A percentile compares a stretch with the other conserved stretches of the same genome.
phyloP scores from a whole-genome alignment of 139 green algal species.

The Chlamydomonas sp. region DNA sequence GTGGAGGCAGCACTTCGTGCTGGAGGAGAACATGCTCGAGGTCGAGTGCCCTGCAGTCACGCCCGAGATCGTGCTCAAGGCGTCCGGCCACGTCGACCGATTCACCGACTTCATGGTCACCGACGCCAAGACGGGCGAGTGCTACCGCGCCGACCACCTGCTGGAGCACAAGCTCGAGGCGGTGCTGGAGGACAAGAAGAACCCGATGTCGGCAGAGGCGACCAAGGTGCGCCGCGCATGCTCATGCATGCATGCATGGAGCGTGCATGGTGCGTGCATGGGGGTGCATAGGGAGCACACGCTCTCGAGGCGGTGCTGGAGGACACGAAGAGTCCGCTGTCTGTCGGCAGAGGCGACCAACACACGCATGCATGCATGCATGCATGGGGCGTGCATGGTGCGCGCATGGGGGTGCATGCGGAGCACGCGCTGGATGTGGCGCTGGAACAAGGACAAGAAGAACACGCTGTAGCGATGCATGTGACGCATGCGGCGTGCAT shows the following conservation, averaged over 20 bases:
- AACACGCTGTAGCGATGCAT: too few species aligned
- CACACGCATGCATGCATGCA: too few species aligned
- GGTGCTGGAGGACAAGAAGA: constrained; percentile 69
- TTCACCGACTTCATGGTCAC: constrained; percentile 98
- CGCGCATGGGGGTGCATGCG: too few species aligned
- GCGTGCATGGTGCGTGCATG: constrained; percentile 1
- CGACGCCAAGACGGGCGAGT: constrained; percentile 79
- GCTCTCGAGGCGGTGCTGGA: constrained; percentile 77
- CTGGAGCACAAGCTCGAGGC: constrained; percentile 78
- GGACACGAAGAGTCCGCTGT: constrained; percentile 53
- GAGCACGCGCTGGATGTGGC: too few species aligned
- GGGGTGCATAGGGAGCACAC: too few species aligned
- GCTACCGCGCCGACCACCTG: constrained; percentile 92
- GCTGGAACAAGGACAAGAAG: too few species aligned
- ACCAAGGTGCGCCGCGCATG: constrained; percentile 27
- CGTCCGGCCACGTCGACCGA: constrained; percentile 93
- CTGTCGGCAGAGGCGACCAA: too few species aligned
- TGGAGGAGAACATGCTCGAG: constrained; percentile 98
- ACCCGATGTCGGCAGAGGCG: constrained; percentile 35
- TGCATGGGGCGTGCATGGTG: too few species aligned
- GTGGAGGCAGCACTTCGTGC: constrained; percentile 94
- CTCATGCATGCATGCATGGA: not conserved
- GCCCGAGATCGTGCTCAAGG: constrained; percentile 85
- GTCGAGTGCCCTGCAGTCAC: constrained; percentile 97
- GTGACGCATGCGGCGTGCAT: too few species aligned